These are phyloP conservation scores for Knufia petricola DNA, from an alignment of 2,329 filamentous ascomycete species.

Conservation along the genomic window DNA sequence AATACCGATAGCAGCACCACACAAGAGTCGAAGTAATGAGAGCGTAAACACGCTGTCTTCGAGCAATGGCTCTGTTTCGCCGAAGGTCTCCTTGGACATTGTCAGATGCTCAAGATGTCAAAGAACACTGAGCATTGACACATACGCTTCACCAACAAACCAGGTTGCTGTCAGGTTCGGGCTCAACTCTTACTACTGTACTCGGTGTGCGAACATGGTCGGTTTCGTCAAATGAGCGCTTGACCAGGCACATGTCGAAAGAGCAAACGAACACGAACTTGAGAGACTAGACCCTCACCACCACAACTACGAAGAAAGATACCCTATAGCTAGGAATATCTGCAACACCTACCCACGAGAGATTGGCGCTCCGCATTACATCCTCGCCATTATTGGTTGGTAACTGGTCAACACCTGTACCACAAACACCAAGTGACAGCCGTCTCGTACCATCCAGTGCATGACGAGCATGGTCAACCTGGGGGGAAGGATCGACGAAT, in stretches of 20 bases:
- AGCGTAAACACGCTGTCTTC: constrained; percentile 20
- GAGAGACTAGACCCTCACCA: neutral
- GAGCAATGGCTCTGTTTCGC: constrained; percentile 13
- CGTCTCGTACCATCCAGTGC: no score
- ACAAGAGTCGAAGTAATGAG: constrained; percentile 17
- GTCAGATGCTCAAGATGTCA: constrained; percentile 42
- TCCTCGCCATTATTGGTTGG: no score
- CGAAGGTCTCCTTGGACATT: constrained; percentile 29
- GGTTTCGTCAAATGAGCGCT: constrained; percentile 21
- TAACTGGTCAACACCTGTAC: no score
- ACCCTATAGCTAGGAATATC: no score
- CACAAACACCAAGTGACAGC: no score
- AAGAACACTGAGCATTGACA: constrained; percentile 35
- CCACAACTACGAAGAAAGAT: no score
- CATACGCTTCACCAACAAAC: constrained; percentile 25
- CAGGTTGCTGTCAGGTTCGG: constrained; percentile 36
- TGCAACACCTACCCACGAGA: no score
- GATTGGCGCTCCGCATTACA: no score
- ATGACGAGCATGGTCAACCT: no score
- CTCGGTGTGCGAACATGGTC: constrained; percentile 20
- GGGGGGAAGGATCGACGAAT: no score
- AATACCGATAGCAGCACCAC: constrained; percentile 8
- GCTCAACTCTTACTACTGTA: constrained; percentile 42
- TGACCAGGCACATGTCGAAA: neutral
- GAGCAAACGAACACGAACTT: neutral